Evolutionary conservation across 164 flowering plant genomes (phyloP).

Genomic region (Paratinospora sagittata): DNA sequence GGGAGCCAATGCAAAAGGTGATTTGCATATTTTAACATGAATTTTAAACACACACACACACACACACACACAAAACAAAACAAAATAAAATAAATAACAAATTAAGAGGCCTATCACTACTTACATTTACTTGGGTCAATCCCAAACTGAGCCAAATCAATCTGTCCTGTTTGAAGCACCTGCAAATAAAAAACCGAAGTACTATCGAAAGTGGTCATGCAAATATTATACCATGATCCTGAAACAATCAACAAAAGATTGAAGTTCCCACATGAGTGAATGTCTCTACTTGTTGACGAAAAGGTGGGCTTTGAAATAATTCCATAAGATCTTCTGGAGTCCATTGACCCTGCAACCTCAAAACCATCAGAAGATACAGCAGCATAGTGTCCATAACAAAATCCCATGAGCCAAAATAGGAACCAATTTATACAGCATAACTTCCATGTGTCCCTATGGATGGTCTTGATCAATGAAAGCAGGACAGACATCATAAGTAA

Average conservation of each 20-base stretch:
- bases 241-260: background rate
- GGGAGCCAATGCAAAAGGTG: background rate
- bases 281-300: constrained; percentile 93
- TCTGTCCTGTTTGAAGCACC: constrained; percentile 95
- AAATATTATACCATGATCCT: background rate
- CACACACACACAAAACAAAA: too few relatives aligned
- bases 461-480: background rate
- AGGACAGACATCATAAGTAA: background rate
- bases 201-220: background rate
- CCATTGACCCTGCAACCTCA: constrained; percentile 64
- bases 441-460: background rate
- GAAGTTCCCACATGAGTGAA: constrained; percentile 73
- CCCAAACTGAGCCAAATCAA: constrained; percentile 93
- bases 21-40: too few relatives aligned
- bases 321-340: constrained; percentile 69
- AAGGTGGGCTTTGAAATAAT: constrained; percentile 84
- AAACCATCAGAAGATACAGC: constrained; percentile 10
- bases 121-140: constrained; percentile 96
- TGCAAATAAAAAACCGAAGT: constrained; percentile 14
- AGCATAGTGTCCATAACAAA: background rate
- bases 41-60: too few relatives aligned
- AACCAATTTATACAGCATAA: background rate
- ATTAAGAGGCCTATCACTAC: constrained; percentile 16
- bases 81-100: background rate
- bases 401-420: background rate